Evolutionary conservation across 805 yeast genomes (phyloP), one percentile per base, ranked within the genome.

Genomic region (Maudiozyma pseudohumilis): DNA sequence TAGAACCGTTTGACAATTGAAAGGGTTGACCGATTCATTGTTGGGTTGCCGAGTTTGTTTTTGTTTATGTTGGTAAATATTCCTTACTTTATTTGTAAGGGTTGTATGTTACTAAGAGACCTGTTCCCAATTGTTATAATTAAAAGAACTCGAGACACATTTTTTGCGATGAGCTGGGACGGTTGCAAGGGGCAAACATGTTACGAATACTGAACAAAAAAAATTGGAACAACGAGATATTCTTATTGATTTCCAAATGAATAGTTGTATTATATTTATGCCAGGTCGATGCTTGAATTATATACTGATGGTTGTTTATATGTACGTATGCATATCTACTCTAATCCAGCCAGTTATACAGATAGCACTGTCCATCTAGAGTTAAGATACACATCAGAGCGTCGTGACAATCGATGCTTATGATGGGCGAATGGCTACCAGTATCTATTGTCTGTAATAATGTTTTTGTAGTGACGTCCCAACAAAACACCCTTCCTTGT

Each of bases 361-460:
- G 18, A 29, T 45, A 43, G 29, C 60, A 56, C 18, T 48, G 50
- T 7, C 60, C 60, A 31, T 49, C 42, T 15, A 53, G 39, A 3
- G 61, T 48, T 11, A 56, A 29, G 1, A 57, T 42, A 24, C 53
- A 48, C 48, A 54, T 48, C 11, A 33, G 16, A 17, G 47, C 35
- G 3, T 42, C 40, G 15, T 18, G 21, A 27, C 52, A 48, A 35
- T 49, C 43, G 15, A 55, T 46, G 27, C 47, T 45, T 41, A 55
- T 45, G 4, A 55, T 45, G 2, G 59, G 60, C 13, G 47, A 38
- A 6, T 33, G 43, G 4, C 23, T 5, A 17, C 15, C 32, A 11
- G 27, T 13, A 25, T 45, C 24, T 13, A 50, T 17, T 15, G 32
- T 23, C 12, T 51, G 52, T n/a, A 49, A 7, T 22, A 52, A 31